Evolutionary conservation across 2,329 filamentous ascomycete species (phyloP), one percentile per base, ranked within the genome.

Genomic region (Trichoderma arundinaceum): DNA sequence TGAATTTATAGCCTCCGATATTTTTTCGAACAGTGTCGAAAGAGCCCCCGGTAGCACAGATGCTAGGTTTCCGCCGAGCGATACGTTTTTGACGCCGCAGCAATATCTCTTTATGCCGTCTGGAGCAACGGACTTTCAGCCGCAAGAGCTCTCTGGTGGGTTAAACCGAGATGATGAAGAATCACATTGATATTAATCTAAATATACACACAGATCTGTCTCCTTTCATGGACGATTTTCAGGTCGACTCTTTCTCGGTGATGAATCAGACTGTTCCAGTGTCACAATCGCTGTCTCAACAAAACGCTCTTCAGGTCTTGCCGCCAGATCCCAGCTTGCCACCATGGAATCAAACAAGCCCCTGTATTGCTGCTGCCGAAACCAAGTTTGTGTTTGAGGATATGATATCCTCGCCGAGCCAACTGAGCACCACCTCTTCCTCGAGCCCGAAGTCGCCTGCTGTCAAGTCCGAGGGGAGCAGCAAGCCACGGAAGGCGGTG

Each of bases 261-360:
- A 61, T 70, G 17, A 68, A 71, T 15, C 75, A 75, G 52, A 76
- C 57, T 64, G 75, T 1, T 68, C 76, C 33, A 52, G 79, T 80
- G n/a, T 75, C 77, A 7, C 72, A 76, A 43, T 73, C 75, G 1
- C 12, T 58, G 54, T 75, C 78, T 57, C 79, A 78, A 54, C 74
- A 75, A 32, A 72, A 73, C 32, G 22, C 17, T 33, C 53, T 69
- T 72, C 64, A 73, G 80, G 61, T 74, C 76, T 15, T 58, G 15
- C 60, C 46, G 7, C 46, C 65, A 2, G 52, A 63, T 13, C 12
- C 53, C 8, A 58, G 46, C 49, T 13, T 62, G n/a, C 49, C 53
- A 5, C 77, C 81, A 41, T 84, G 83, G 83, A 77, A 77, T 52
- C 76, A 78, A 2, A 73, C 77, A 3, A 76, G 75, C 35, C 69